A percentile compares a stretch with the other conserved stretches of the same genome.
Conservation (phyloP, 2,329 filamentous ascomycete genomes). For the Tolypocladium paradoxum region DNA sequence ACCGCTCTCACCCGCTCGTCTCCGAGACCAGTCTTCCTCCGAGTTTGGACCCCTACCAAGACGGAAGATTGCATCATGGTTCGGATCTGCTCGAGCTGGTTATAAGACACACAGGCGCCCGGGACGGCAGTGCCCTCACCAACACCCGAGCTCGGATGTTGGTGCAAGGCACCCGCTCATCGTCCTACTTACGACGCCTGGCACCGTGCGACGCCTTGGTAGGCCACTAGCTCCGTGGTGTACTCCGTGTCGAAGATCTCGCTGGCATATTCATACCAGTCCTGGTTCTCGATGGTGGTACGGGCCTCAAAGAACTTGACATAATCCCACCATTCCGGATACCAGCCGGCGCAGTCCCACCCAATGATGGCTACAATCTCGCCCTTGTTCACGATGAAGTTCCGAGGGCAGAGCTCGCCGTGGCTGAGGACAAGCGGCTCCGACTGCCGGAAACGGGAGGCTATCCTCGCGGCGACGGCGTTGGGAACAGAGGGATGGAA, state of each 20-base stretch:
- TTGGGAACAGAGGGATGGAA: constrained; percentile 14
- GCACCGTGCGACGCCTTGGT: constrained; percentile 18
- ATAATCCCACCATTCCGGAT: constrained; percentile 24
- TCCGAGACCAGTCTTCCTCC: neutral
- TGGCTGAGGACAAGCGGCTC: constrained; percentile 13
- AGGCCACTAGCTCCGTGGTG: constrained; percentile 15
- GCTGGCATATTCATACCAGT: constrained; percentile 21
- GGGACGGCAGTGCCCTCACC: too few relatives aligned
- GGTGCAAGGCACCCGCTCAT: neutral
- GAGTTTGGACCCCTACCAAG: neutral
- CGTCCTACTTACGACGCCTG: constrained; percentile 10
- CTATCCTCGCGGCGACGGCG: constrained; percentile 10
- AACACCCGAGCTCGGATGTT: neutral
- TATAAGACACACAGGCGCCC: too few relatives aligned
- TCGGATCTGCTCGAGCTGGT: neutral
- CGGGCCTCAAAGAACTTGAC: constrained; percentile 22
- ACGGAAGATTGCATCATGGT: neutral
- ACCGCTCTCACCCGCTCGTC: neutral
- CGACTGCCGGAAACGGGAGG: constrained; percentile 8
- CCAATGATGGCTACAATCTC: constrained; percentile 15
- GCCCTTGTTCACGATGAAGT: constrained; percentile 16
- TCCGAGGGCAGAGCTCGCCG: constrained; percentile 14
- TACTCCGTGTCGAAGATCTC: constrained; percentile 15
- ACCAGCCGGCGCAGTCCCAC: constrained; percentile 21
- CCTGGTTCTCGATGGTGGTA: constrained; percentile 13